Percentiles rank a stretch among this genome's conserved stretches.
Evolutionary conservation across 1,284 basidiomycete genomes (phyloP).

Genomic region (Spongispora temasekensis): DNA sequence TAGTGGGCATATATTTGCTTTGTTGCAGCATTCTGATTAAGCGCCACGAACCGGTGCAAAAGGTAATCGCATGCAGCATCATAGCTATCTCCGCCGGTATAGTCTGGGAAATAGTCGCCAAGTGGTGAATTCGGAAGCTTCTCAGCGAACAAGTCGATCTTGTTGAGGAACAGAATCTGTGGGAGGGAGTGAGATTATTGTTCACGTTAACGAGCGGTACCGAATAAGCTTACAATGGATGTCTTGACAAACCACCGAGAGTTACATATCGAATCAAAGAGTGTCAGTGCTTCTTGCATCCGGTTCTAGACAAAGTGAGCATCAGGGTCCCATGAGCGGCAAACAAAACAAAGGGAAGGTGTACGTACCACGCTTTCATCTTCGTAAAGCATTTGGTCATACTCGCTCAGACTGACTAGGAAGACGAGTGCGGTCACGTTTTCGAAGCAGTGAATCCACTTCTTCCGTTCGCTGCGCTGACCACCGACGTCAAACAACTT

Average conservation of each 20-base stretch:
- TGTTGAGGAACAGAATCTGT: slow-evolving; percentile 89
- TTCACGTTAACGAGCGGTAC: background rate
- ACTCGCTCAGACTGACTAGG: slow-evolving; percentile 91
- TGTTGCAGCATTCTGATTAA: slow-evolving; percentile 85
- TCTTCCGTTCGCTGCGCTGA: slow-evolving; percentile 91
- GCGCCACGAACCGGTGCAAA: slow-evolving; percentile 81
- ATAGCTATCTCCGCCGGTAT: slow-evolving; percentile 79
- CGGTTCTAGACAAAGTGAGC: slow-evolving; percentile 63
- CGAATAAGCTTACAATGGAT: slow-evolving; percentile 61
- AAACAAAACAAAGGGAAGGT: slow-evolving; percentile 2
- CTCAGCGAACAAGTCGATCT: slow-evolving; percentile 95
- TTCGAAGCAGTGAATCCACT: slow-evolving; percentile 97
- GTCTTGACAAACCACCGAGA: slow-evolving; percentile 93
- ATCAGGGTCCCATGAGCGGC: slow-evolving; percentile 13
- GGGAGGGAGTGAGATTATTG: slow-evolving; percentile 8
- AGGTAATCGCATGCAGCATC: slow-evolving; percentile 86
- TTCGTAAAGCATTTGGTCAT: slow-evolving; percentile 93
- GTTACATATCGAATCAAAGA: slow-evolving; percentile 97
- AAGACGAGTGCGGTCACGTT: slow-evolving; percentile 96
- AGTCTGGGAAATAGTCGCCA: slow-evolving; percentile 88
- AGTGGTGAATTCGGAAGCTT: slow-evolving; percentile 89
- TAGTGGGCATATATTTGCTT: slow-evolving; percentile 90
- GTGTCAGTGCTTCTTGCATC: slow-evolving; percentile 94
- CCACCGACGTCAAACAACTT: slow-evolving; percentile 95
- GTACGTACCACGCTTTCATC: slow-evolving; percentile 85